Conservation (phyloP, 1,139 yeast genomes). For the Pneumocystis sp. region DNA sequence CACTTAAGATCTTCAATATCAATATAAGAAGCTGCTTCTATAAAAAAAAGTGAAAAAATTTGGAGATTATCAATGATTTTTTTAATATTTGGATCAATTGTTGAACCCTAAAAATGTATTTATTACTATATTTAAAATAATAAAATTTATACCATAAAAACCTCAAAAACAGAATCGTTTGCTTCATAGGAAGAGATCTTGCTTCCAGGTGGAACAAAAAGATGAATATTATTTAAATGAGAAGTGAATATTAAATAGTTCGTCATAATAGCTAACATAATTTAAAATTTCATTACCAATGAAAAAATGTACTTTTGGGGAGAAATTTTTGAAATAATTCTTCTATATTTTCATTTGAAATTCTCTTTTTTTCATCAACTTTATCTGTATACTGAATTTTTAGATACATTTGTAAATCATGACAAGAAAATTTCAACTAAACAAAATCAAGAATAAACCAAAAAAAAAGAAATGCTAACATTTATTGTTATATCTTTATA, state of each 20-base stretch:
- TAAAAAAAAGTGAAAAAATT: slow-evolving; percentile 63
- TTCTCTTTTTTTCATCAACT: slow-evolving; percentile 27
- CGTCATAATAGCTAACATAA: slow-evolving; percentile 32
- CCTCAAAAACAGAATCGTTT: slow-evolving; percentile 25
- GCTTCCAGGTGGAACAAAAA: slow-evolving; percentile 35
- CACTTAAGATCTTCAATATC: slow-evolving; percentile 62
- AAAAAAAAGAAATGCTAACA: slow-evolving; percentile 7
- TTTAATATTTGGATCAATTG: slow-evolving; percentile 30
- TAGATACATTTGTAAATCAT: slow-evolving; percentile 39
- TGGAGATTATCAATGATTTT: slow-evolving; percentile 59
- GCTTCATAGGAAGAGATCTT: slow-evolving; percentile 28
- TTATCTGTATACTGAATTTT: slow-evolving; percentile 43
- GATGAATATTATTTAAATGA: slow-evolving; percentile 36
- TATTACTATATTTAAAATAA: neutral
- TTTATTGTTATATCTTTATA: slow-evolving; percentile 44
- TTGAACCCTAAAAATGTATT: slow-evolving; percentile 23
- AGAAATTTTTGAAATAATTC: slow-evolving; percentile 40
- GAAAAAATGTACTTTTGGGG: slow-evolving; percentile 31
- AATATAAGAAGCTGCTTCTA: slow-evolving; percentile 87
- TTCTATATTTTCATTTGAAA: slow-evolving; percentile 25
- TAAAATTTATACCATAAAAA: slow-evolving; percentile 19
- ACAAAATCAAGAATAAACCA: neutral
- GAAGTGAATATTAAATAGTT: slow-evolving; percentile 50
- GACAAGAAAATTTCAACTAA: slow-evolving; percentile 39
- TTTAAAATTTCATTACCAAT: neutral